Percentiles rank a stretch among this genome's conserved stretches.
These are phyloP conservation scores for Mortierella sp. DNA, from an alignment of 371 early-diverging fungal genomes.

Conservation along the genomic window DNA sequence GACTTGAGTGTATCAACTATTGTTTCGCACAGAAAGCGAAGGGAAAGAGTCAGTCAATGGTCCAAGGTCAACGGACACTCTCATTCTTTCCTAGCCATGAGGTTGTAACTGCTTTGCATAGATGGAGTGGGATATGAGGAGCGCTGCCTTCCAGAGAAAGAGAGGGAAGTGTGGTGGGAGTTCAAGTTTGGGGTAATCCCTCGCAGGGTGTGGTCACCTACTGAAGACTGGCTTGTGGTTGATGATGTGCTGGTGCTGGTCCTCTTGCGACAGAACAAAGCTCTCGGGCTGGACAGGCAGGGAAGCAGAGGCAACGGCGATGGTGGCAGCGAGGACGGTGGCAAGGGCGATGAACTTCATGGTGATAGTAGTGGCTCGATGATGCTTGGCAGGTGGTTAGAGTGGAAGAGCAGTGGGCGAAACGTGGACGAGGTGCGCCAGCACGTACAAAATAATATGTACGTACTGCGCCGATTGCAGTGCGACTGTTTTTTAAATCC, in stretches of 20 bases:
- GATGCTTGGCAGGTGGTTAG: neutral
- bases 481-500: too few species aligned
- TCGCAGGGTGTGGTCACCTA: neutral
- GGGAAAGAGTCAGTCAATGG: too few species aligned
- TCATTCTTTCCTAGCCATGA: too few species aligned
- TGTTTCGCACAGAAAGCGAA: neutral
- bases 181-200: too few species aligned
- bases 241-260: slow-evolving; percentile 13
- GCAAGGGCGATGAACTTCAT: slow-evolving; percentile 39
- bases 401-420: slow-evolving; percentile 1
- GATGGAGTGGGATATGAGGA: too few species aligned
- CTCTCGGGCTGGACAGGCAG: slow-evolving; percentile 31
- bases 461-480: neutral
- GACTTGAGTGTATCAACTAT: slow-evolving; percentile 20
- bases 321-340: slow-evolving; percentile 18
- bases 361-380: neutral
- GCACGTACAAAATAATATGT: slow-evolving; percentile 5
- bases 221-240: neutral
- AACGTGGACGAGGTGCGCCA: too few species aligned
- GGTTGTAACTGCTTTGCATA: too few species aligned
- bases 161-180: too few species aligned
- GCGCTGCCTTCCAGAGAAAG: too few species aligned
- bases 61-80: too few species aligned
- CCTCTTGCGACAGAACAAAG: slow-evolving; percentile 18
- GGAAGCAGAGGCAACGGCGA: slow-evolving; percentile 32